Base-by-base conservation (phyloP, 495 filamentous ascomycete species). In the Sporormia fimetaria region DNA sequence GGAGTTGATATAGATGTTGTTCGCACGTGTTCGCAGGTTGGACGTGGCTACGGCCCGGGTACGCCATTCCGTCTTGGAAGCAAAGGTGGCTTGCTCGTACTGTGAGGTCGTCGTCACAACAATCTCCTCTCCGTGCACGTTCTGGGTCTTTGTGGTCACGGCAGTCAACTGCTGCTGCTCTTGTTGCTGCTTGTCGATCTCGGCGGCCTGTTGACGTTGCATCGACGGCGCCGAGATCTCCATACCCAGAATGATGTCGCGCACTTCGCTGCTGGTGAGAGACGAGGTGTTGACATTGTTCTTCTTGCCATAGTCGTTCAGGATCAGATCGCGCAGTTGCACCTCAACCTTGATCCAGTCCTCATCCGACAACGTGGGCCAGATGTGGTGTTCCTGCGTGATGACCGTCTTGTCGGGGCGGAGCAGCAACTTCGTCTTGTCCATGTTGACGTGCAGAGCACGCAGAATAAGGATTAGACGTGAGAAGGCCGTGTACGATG, bases 341-440 rank as follows among this genome's bases (percentile, higher is more conserved):
- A 85, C 83, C 72, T 99, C 92, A 15, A 99, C 86, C 73, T 95
- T 94, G 61, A 95, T 87, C 90, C 92, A 99, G 50, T 94, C 87
- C 40, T 99, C 92, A 48, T 99, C 90, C 0, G 83, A 80, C 6
- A 99, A 65, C 2, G 83, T 77, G 1, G 92, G 92, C 92, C 92
- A 99, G 59, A 99, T 96, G 57, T 99, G 92, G 61, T 99, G 92
- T 58, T 96, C 86, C 54, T 95, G 87, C 2, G 92, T 99, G 55
- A 99, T 90, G 37, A 99, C 87, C 3, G 75, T 94, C 76, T 95
- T 99, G 64, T 96, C 92, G 0, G 92, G 92, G n/a, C 92, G 77
- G 26, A 99, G 66, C 14, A 99, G 76, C 30, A 99, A 75, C 68
- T 99, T 99, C 3, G 92, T 94, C 73, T 95, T 96, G 60, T 99